Evolutionary conservation across 1,139 yeast genomes (phyloP), one percentile per base, ranked within the genome.

Genomic region (Candida anutae): DNA sequence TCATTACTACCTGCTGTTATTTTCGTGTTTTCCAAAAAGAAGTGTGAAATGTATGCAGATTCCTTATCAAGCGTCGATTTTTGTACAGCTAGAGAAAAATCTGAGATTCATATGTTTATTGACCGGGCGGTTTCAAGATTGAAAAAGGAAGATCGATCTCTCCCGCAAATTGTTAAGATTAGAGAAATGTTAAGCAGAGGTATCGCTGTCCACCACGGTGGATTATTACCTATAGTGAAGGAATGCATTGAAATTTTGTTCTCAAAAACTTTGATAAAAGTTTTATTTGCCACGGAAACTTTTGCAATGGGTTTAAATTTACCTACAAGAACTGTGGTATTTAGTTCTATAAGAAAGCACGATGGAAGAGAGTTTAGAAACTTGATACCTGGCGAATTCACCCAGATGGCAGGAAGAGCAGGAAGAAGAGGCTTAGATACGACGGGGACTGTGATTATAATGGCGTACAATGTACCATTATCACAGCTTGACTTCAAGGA

Each of bases 381-480:
- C 46, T 62, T 90, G 35, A 64, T 81, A 8, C 95, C 98, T 0
- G 98, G 98, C 25, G 98, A 90, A 51, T 90, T 88, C 51, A 93
- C 96, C 1, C 98, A 90, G 57, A 90, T 93, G 98, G 88, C 97
- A 0, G 98, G 98, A 29, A 74, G 98, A 56, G 98, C 98, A 2
- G 98, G 98, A 39, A 77, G 98, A 59, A 78, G 98, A 67, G 98
- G 98, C 25, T 62, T 90, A 38, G 98, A 90, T 62, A 63, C 77
- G 16, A 84, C 84, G 1, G 98, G 98, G 45, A 88, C 95, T 0
- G 98, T 93, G n/a, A 87, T 93, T 34, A 77, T 88, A 15, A 85
- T 90, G 94, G 70, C 93, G 2, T 82, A 78, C 43, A 76, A 74
- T 27, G 78, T 78, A 16, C 87, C 94, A 0, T 58, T 81, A 15